Conservation (phyloP, 2,329 filamentous ascomycete genomes). For the Trichoderma sp. region DNA sequence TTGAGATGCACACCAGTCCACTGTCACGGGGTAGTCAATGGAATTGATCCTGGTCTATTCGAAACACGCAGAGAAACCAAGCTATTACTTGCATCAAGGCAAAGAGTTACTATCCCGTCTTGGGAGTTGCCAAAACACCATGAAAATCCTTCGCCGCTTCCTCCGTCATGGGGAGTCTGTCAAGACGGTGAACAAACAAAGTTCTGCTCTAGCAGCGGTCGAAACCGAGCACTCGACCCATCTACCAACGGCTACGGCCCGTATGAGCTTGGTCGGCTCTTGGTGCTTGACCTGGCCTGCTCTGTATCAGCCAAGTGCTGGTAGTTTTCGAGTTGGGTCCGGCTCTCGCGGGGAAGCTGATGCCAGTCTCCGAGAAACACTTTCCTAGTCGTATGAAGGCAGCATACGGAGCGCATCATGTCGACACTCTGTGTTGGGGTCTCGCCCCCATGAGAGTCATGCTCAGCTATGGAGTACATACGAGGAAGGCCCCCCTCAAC, state of each 20-base stretch:
- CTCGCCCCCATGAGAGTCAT: not conserved
- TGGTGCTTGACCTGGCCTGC: not conserved
- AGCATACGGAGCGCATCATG: not conserved
- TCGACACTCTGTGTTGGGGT: not conserved
- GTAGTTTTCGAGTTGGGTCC: not conserved
- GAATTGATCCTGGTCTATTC: not conserved
- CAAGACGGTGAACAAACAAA: too few species aligned
- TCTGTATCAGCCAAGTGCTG: not conserved
- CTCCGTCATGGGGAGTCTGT: too few species aligned
- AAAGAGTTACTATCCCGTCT: not conserved
- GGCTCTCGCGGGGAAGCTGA: conserved; percentile 20
- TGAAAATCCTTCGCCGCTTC: not conserved
- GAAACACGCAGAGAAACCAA: conserved; percentile 1
- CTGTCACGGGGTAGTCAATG: not conserved
- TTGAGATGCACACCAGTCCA: not conserved
- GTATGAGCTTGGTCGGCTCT: not conserved
- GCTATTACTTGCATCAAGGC: not conserved
- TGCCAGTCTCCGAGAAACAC: conserved; percentile 1
- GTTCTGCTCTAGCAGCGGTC: too few species aligned
- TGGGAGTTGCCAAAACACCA: not conserved
- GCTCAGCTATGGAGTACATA: not conserved
- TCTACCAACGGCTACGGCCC: conserved; percentile 12
- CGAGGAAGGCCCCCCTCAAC: not conserved
- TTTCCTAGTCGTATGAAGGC: not conserved
- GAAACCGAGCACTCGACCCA: not conserved